Evolutionary conservation across 371 early-diverging fungal genomes (phyloP), one percentile per base, ranked within the genome.

Genomic region (Encephalitozoon hellem): DNA sequence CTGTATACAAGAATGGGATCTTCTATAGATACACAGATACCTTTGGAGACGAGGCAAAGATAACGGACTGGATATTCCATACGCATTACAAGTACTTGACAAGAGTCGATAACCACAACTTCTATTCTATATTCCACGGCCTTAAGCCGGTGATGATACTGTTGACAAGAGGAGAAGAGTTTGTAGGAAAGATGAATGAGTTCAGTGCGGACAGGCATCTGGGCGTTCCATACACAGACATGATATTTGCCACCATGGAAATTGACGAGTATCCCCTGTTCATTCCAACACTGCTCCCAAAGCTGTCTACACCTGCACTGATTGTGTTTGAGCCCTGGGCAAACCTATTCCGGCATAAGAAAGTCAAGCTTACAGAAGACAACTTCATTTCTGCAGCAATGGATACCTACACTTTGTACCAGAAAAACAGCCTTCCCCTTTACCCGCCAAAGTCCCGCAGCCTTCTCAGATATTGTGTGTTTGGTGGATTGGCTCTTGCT

Each of bases 11-110:
- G 64, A 82, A 85, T 64, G 78, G 80, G 25, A 69, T 49, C 4
- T 85, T 85, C 76, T 82, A 82, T 68, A 63, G 77, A 67, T 84
- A 73, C 74, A 64, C 69, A 38, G 74, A 59, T 38, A 53, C 74
- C 41, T 67, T 84, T 25, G 72, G 67, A 47, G 54, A 84, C 47
- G 75, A 77, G 26, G 54, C 78, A 39, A 81, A 76, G 15, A 68
- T 86, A n/a, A 51, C 77, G 26, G 84, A 83, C 28, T 86, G 86
- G 86, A 79, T 86, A 38, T 86, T 84, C 72, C 82, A 84, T 66
- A 72, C 85, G 2, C 85, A 85, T 76, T 86, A 84, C 76, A 80
- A 82, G 9, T 76, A 84, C 54, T 70, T 84, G n/a, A 83, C 85
- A 41, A 80, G 70, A 63, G 76, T 86, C 8, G 71, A 51, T 0